Evolutionary conservation across 108 stramenopile species (phyloP).

Genomic region (Cyclotella distinguenda): DNA sequence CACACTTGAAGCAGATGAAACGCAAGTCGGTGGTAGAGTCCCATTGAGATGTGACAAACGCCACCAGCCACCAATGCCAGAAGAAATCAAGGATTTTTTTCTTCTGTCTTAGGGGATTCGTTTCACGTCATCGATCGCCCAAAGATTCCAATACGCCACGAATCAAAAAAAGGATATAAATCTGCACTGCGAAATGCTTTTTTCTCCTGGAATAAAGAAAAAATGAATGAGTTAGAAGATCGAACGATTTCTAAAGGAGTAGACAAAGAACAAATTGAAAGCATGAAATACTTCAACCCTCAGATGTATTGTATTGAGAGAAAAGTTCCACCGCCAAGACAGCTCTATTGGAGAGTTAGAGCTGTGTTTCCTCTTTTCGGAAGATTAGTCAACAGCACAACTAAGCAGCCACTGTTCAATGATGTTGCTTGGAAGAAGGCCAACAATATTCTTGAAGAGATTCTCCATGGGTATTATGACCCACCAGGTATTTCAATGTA

Average conservation of each 20-base stretch:
- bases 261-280: neutral
- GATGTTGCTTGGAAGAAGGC: conserved; percentile 37
- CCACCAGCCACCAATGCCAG: conserved; percentile 16
- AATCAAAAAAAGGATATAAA: conserved; percentile 13
- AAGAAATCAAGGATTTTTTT: conserved; percentile 4
- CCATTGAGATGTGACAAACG: conserved; percentile 8
- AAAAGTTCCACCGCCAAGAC: conserved; percentile 7
- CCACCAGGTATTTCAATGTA: conserved; percentile 35
- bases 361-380: conserved; percentile 40
- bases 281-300: conserved; percentile 5
- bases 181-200: conserved; percentile 9
- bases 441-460: conserved; percentile 37
- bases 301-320: conserved; percentile 6
- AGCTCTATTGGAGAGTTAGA: conserved; percentile 37
- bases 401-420: conserved; percentile 34
- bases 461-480: conserved; percentile 29
- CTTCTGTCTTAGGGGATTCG: conserved; percentile 19
- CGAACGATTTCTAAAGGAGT: neutral
- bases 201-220: conserved; percentile 2
- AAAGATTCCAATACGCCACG: conserved; percentile 2
- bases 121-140: conserved; percentile 31
- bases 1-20: neutral
- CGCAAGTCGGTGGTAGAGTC: neutral
- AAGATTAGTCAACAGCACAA: conserved; percentile 14
- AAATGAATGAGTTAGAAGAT: conserved; percentile 4